Base-by-base conservation (phyloP, 1,284 basidiomycete genomes). In the Takashimella koratensis region DNA sequence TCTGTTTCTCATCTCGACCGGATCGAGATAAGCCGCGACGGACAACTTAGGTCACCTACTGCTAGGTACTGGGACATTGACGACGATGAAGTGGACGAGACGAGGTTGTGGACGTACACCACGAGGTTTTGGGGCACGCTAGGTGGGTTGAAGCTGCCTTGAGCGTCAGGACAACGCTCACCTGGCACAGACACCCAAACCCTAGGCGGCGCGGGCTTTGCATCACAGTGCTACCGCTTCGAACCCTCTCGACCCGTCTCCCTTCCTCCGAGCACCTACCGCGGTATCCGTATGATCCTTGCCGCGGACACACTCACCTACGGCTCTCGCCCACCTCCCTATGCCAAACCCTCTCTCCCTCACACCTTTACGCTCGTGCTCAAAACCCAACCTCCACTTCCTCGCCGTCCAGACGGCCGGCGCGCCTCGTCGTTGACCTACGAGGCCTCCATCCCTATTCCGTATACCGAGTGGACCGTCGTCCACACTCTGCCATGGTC, bases 201-300 rank as follows among this genome's bases (percentile, higher is more conserved):
- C 0, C 74, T 81, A 21, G 79, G 79, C 5, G 79, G 78, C 5
- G 79, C 79, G 8, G 79, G 79, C 0, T 81, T 81, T 55, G 79
- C 79, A 0, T 80, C 79, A 4, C 79, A 79, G 56, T 64, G 71
- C 0, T 72, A 76, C 46, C 56, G 65, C 5, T 77, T 76, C 51
- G 59, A 56, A 36, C 58, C 68, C 8, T 42, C 10, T 36, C 30
- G 47, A 12, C 67, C 68, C 2, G 63, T 73, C 20, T 49, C 50
- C 24, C 62, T 71, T 12, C 59, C 69, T 19, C 57, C 55, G 6
- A 13, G 47, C 19, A 27, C 45, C 21, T 74, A 65, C 56, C 23
- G 54, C 5, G 70, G 70, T 2, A 58, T 74, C 21, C 20, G 36
- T 8, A 43, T 76, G 24, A 45, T 36, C 16, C 30, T 36, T 36